A percentile compares a stretch with the other conserved stretches of the same genome.
Evolutionary conservation across 2,329 filamentous ascomycete species (phyloP).

Genomic region (Zymoseptoria ardabiliae): DNA sequence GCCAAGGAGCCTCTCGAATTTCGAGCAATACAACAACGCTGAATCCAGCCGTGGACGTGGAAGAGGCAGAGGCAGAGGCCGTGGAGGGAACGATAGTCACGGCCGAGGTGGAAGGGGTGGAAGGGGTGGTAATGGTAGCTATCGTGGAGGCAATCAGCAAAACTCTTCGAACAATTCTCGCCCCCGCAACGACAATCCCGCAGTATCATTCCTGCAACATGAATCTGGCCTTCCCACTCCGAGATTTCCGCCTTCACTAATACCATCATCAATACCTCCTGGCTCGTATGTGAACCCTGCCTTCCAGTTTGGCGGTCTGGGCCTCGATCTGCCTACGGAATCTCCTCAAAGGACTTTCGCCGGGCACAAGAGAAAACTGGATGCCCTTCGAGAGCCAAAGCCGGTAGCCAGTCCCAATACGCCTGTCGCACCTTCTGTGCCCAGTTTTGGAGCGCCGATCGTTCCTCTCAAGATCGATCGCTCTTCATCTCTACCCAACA

Average conservation of each 20-base stretch:
- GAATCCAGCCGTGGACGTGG: constrained; percentile 25
- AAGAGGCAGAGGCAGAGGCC: constrained; percentile 24
- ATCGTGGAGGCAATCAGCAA: background rate
- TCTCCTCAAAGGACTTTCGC: constrained; percentile 14
- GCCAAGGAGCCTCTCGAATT: constrained; percentile 20
- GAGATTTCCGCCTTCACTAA: background rate
- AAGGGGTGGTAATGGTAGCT: background rate
- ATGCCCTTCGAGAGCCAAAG: constrained; percentile 21
- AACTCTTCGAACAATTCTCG: background rate
- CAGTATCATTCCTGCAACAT: background rate
- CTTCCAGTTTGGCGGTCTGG: constrained; percentile 11
- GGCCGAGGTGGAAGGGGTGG: constrained; percentile 7
- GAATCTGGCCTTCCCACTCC: background rate
- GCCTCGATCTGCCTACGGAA: background rate
- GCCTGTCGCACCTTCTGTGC: constrained; percentile 25
- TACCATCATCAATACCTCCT: constrained; percentile 13
- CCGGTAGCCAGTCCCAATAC: constrained; percentile 7
- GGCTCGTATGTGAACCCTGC: constrained; percentile 28
- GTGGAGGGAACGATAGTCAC: constrained; percentile 16
- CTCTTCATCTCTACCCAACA: background rate
- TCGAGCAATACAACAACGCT: constrained; percentile 12
- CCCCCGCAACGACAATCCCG: background rate
- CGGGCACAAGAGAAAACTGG: constrained; percentile 30
- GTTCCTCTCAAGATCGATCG: constrained; percentile 7
- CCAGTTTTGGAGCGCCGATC: constrained; percentile 26